Percentiles rank a stretch among this genome's conserved stretches.
phyloP scores from a whole-genome alignment of 148 eudicot species.

The Chenopodium quinoa region DNA sequence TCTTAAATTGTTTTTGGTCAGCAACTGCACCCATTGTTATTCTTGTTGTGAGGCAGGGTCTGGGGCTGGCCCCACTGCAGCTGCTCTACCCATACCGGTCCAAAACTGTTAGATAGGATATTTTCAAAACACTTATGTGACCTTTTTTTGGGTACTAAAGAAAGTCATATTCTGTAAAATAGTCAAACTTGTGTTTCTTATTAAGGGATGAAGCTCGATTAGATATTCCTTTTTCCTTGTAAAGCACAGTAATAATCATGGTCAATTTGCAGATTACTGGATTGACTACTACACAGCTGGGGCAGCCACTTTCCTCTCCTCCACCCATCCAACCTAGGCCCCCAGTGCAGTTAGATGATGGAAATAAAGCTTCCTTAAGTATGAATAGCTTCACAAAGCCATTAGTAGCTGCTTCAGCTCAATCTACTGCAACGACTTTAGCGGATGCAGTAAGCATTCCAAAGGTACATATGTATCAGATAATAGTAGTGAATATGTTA shows the following conservation, averaged over 20 bases:
- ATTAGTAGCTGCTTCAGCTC: constrained; percentile 37
- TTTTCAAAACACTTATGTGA: background rate
- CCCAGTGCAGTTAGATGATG: constrained; percentile 49
- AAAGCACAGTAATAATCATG: background rate
- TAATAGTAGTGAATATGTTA: background rate
- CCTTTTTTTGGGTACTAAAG: background rate
- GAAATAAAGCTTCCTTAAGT: constrained; percentile 44
- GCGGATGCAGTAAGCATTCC: constrained; percentile 42
- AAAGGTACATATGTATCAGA: constrained; percentile 42
- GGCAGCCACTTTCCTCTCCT: constrained; percentile 50
- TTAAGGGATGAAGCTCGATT: background rate
- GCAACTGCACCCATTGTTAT: no score
- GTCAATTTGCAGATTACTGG: constrained; percentile 42
- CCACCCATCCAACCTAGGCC: constrained; percentile 51
- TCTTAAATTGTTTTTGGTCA: no score
- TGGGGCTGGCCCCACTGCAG: background rate
- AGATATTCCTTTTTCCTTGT: background rate
- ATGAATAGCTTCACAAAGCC: constrained; percentile 52
- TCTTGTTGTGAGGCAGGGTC: no score
- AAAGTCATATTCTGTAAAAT: background rate
- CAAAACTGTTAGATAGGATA: background rate
- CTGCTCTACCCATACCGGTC: background rate
- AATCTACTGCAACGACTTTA: constrained; percentile 38
- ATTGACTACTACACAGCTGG: constrained; percentile 42
- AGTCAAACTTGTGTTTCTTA: background rate